Base-by-base conservation (phyloP, 106 monocot genomes). In the Xerophyta viscosa region DNA sequence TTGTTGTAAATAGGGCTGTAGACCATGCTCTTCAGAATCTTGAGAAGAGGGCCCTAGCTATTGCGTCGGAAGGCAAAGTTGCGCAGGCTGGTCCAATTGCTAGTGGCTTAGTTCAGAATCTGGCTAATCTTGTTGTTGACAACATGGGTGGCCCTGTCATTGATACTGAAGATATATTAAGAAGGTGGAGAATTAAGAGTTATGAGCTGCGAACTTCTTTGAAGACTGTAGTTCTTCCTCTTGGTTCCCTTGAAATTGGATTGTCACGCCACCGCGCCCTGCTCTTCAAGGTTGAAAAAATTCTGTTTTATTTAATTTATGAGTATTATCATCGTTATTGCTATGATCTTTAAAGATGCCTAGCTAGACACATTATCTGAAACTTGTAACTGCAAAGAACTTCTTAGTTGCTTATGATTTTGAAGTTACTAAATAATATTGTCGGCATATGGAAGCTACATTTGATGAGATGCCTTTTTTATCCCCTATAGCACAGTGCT, bases 231-330 rank as follows among this genome's bases (percentile, higher is more conserved):
- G 79, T 92, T 56, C 75, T 92, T 57, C 91, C 86, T 61, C 82
- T 92, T 73, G 91, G 91, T 51, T 74, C 59, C 11, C 67, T 92
- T 50, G 41, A 46, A 60, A 50, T 86, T 72, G 91, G 91, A 48
- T 76, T 92, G 59, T 86, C 86, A 29, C 78, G 91, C 20, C 91
- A 92, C 33, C 67, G 91, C 59, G 86, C 91, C 47, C 67, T 92
- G 57, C 86, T 92, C 10, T 92, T 92, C 59, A 92, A 92, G 91
- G 91, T 91, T 59, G 31, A 26, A 27, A 27, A 36, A 60, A 2
- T 7, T n/a, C 11, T 5, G 5, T 33, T 11, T 33, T 11, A 6
- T 6, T 11, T 33, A 6, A 33, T 33, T 11, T 33, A 33, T 6
- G 33, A n/a, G n/a, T n/a, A n/a, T n/a, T n/a, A n/a, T n/a, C n/a